Percentiles rank a stretch among this genome's conserved stretches.
Conservation (phyloP, 1,284 basidiomycete genomes). For the Pseudozyma sp. region DNA sequence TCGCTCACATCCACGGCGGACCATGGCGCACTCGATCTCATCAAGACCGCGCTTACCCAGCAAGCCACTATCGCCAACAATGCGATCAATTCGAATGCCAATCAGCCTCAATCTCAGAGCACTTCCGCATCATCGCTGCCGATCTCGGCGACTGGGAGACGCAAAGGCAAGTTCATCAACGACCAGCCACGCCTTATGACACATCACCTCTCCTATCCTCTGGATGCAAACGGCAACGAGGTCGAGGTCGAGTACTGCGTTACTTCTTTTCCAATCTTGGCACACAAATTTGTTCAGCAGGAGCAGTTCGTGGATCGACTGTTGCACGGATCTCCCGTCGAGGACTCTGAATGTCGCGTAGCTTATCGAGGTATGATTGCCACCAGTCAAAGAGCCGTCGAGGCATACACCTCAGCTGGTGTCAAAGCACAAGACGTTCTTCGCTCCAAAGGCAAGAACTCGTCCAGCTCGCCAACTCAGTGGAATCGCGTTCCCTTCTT, state of each 20-base stretch:
- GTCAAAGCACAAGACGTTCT: slow-evolving; percentile 29
- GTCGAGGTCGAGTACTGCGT: slow-evolving; percentile 59
- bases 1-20: slow-evolving; percentile 26
- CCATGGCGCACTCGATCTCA: slow-evolving; percentile 32
- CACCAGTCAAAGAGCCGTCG: slow-evolving; percentile 64
- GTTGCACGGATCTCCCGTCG: slow-evolving; percentile 26
- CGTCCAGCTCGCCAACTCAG: slow-evolving; percentile 35
- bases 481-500: slow-evolving; percentile 65
- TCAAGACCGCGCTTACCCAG: slow-evolving; percentile 30
- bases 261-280: slow-evolving; percentile 58
- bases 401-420: slow-evolving; percentile 60
- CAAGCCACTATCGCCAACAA: slow-evolving; percentile 24
- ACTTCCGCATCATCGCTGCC: slow-evolving; percentile 14
- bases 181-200: slow-evolving; percentile 62
- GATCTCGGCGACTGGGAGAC: slow-evolving; percentile 37
- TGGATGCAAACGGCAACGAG: slow-evolving; percentile 32
- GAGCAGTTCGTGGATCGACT: slow-evolving; percentile 46
- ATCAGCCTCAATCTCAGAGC: slow-evolving; percentile 6
- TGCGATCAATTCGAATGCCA: not conserved
- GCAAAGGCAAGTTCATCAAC: slow-evolving; percentile 57
- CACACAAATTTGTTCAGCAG: slow-evolving; percentile 48
- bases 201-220: slow-evolving; percentile 56
- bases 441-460: slow-evolving; percentile 21
- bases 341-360: not conserved
- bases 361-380: slow-evolving; percentile 60